Evolutionary conservation across 148 eudicot species (phyloP).

Genomic region (Fagopyrum homotropicum): DNA sequence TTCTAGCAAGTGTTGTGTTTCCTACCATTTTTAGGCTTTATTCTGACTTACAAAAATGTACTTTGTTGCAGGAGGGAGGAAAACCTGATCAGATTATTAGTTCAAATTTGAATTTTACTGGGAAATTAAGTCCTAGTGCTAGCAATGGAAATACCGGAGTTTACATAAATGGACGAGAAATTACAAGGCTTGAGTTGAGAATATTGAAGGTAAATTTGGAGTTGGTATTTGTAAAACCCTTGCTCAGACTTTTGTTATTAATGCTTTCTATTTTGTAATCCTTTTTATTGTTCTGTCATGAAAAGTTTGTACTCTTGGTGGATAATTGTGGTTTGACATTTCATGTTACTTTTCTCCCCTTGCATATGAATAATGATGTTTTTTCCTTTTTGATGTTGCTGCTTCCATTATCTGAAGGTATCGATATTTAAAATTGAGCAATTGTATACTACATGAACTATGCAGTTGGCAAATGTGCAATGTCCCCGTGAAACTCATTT

Average conservation of each 20-base stretch:
- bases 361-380: slow-evolving; percentile 14
- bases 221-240: not conserved
- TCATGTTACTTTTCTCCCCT: not conserved
- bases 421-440: not conserved
- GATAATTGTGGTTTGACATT: not conserved
- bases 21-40: not conserved
- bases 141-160: slow-evolving; percentile 95
- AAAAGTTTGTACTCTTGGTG: not conserved
- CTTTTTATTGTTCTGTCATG: not conserved
- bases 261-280: not conserved
- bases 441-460: slow-evolving; percentile 8
- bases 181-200: slow-evolving; percentile 83
- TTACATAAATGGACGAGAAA: slow-evolving; percentile 88
- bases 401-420: no score
- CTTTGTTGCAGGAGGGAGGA: slow-evolving; percentile 72
- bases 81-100: slow-evolving; percentile 85
- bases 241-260: not conserved
- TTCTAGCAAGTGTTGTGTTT: not conserved
- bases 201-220: slow-evolving; percentile 59
- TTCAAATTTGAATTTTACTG: slow-evolving; percentile 79
- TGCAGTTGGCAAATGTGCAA: slow-evolving; percentile 90
- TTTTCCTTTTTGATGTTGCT: not conserved
- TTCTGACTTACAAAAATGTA: not conserved
- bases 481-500: slow-evolving; percentile 99
- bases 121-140: slow-evolving; percentile 73